phyloP scores from a whole-genome alignment of 768 basidiomycete genomes.

The Amanita rubescens region DNA sequence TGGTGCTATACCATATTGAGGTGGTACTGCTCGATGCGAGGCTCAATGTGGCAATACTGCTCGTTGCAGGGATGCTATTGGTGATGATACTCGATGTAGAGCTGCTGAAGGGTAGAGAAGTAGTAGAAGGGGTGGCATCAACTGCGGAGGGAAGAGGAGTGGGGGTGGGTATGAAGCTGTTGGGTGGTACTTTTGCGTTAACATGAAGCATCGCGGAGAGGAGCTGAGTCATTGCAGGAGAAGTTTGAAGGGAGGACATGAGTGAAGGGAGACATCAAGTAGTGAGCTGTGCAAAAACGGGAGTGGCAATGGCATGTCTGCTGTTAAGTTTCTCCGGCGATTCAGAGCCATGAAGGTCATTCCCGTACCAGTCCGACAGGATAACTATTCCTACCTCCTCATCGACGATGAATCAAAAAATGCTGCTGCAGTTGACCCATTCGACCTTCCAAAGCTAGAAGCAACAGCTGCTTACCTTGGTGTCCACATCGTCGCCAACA shows the following conservation, averaged over 20 bases:
- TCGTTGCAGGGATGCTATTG: no score
- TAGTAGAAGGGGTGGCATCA: not conserved
- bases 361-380: constrained; percentile 69
- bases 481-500: constrained; percentile 59
- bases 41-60: no score
- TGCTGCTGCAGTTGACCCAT: constrained; percentile 79
- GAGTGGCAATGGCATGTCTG: not conserved
- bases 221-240: not conserved
- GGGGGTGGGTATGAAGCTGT: not conserved
- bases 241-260: not conserved
- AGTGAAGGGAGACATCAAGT: not conserved
- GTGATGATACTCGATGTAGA: not conserved
- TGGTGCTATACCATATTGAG: no score
- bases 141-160: not conserved
- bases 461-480: constrained; percentile 53
- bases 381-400: constrained; percentile 84
- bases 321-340: not conserved
- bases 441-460: constrained; percentile 62
- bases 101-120: not conserved
- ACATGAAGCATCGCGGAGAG: no score
- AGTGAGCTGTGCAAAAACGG: not conserved
- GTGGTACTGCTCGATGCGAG: no score
- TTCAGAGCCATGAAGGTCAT: constrained; percentile 57
- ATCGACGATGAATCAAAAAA: constrained; percentile 58
- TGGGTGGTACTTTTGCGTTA: no score